Evolutionary conservation across 371 early-diverging fungal species (phyloP).

Genomic region (Lichtheimia ramosa): DNA sequence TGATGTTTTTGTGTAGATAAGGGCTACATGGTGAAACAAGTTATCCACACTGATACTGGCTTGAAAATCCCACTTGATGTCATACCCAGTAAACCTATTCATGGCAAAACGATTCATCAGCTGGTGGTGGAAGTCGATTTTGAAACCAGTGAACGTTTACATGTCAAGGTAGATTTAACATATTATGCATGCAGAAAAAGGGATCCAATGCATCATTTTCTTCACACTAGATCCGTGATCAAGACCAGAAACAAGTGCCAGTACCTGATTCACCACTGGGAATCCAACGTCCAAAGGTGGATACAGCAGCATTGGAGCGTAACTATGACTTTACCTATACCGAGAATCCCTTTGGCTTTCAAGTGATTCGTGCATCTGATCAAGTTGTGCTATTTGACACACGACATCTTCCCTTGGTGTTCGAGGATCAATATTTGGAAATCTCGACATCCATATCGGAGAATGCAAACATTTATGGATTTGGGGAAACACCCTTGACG

Average conservation of each 20-base stretch:
- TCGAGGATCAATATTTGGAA: slow-evolving; percentile 72
- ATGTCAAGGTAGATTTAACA: slow-evolving; percentile 39
- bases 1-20: too few species aligned
- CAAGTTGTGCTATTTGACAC: slow-evolving; percentile 61
- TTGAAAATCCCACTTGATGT: slow-evolving; percentile 23
- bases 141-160: slow-evolving; percentile 49
- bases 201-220: background rate
- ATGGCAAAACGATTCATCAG: slow-evolving; percentile 44
- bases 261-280: slow-evolving; percentile 56
- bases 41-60: slow-evolving; percentile 10
- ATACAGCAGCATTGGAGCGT: slow-evolving; percentile 12
- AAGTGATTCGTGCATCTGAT: slow-evolving; percentile 47
- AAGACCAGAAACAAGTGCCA: slow-evolving; percentile 42
- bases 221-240: slow-evolving; percentile 42
- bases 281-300: slow-evolving; percentile 21
- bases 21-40: too few species aligned
- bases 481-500: slow-evolving; percentile 62
- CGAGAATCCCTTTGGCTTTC: slow-evolving; percentile 56
- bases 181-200: background rate
- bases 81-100: slow-evolving; percentile 18
- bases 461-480: slow-evolving; percentile 69
- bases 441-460: slow-evolving; percentile 49
- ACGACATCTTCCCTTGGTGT: slow-evolving; percentile 55
- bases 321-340: slow-evolving; percentile 48
- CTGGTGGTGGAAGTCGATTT: slow-evolving; percentile 48